phyloP scores from a whole-genome alignment of 495 filamentous ascomycete genomes.

The Trichodelitschia bisporula region DNA sequence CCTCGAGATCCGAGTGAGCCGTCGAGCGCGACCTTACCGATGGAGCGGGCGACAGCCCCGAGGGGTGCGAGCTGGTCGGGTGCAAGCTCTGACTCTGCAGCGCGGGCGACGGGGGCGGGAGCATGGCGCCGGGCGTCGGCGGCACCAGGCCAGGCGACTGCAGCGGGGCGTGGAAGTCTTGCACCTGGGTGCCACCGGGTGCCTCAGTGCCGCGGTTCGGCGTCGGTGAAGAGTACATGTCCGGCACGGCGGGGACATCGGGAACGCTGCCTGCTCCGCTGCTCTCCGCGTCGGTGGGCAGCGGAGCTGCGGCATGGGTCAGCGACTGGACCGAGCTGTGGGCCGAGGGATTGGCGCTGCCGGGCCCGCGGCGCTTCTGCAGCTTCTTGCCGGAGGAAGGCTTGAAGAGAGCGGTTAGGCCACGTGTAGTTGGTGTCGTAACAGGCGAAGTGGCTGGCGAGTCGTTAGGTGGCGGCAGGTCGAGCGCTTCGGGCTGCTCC shows the following conservation, averaged over 20 bases:
- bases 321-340: slow-evolving; percentile 11
- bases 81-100: slow-evolving; percentile 2
- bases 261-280: neutral
- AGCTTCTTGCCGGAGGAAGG: slow-evolving; percentile 10
- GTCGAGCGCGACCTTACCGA: too few species aligned
- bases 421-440: slow-evolving; percentile 5
- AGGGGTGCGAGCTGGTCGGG: neutral
- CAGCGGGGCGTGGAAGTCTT: too few species aligned
- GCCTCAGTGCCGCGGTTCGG: too few species aligned
- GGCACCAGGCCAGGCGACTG: too few species aligned
- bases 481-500: slow-evolving; percentile 8
- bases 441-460: slow-evolving; percentile 8
- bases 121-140: slow-evolving; percentile 11
- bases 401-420: slow-evolving; percentile 4
- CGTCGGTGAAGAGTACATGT: neutral
- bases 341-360: slow-evolving; percentile 8
- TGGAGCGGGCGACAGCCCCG: neutral
- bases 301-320: too few species aligned
- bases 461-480: slow-evolving; percentile 3
- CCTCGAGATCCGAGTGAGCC: neutral
- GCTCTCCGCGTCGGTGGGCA: too few species aligned
- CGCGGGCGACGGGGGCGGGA: neutral
- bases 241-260: neutral
- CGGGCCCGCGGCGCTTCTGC: slow-evolving; percentile 8
- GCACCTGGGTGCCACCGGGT: too few species aligned